These are phyloP conservation scores for Fonsecaea pugnacius DNA, from an alignment of 2,329 filamentous ascomycete genomes.

Conservation along the genomic window DNA sequence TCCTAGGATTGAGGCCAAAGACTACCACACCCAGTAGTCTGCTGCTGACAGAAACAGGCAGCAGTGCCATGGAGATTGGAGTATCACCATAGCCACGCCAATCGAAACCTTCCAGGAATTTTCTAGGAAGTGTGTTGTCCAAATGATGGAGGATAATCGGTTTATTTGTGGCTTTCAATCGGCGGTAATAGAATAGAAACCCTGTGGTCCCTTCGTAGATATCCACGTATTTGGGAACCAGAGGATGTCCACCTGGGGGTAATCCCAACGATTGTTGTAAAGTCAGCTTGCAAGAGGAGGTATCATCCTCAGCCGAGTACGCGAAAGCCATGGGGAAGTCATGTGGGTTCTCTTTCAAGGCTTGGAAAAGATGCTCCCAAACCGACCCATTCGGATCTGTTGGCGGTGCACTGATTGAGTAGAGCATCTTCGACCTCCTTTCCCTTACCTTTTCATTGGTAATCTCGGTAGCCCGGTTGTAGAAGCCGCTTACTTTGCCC, in stretches of 20 bases:
- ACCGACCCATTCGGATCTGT: constrained; percentile 52
- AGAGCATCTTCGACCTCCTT: constrained; percentile 53
- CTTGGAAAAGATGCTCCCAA: constrained; percentile 54
- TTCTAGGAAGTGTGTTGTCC: constrained; percentile 26
- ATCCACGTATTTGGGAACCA: constrained; percentile 39
- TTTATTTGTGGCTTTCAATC: constrained; percentile 22
- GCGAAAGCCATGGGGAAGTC: constrained; percentile 59
- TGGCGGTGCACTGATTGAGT: constrained; percentile 52
- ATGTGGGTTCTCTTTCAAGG: constrained; percentile 52
- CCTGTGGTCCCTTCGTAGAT: constrained; percentile 42
- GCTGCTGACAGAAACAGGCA: constrained; percentile 31
- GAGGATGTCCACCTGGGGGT: constrained; percentile 41
- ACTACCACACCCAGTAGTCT: constrained; percentile 30
- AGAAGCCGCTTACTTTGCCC: constrained; percentile 50
- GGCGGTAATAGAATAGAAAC: constrained; percentile 41
- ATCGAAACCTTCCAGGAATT: constrained; percentile 28
- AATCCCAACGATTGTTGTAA: constrained; percentile 32
- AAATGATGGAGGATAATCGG: constrained; percentile 26
- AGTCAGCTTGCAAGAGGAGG: constrained; percentile 21
- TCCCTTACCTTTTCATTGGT: constrained; percentile 41
- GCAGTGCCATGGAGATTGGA: constrained; percentile 24
- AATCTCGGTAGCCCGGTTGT: constrained; percentile 55
- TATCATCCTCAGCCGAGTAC: constrained; percentile 55
- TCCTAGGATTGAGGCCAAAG: constrained; percentile 32
- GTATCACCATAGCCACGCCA: constrained; percentile 30